Percentiles rank a stretch among this genome's conserved stretches.
Evolutionary conservation across 768 basidiomycete genomes (phyloP).

Genomic region (Pleurotus cornucopiae): DNA sequence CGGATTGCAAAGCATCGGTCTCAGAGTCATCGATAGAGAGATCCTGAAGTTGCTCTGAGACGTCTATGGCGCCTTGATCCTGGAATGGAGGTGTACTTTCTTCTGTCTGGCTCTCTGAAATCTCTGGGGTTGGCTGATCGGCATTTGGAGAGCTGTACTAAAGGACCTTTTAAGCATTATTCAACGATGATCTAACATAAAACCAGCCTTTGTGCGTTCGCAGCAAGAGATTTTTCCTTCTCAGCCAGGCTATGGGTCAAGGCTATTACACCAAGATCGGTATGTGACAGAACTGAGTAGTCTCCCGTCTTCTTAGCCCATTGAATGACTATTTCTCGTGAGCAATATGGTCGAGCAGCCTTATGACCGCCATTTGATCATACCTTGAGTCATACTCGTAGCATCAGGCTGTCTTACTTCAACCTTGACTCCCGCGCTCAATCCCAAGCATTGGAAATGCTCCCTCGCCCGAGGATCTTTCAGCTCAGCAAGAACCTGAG

Average conservation of each 20-base stretch:
- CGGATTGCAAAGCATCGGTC: background rate
- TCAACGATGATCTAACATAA: background rate
- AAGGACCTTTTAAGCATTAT: background rate
- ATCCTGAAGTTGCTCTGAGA: background rate
- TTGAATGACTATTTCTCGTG: conserved; percentile 61
- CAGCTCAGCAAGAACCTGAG: conserved; percentile 86
- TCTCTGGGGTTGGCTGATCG: background rate
- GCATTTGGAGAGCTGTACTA: background rate
- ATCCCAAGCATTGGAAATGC: conserved; percentile 75
- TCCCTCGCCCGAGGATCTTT: conserved; percentile 85
- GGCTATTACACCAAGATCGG: conserved; percentile 89
- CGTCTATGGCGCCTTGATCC: background rate
- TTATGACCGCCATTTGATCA: conserved; percentile 20
- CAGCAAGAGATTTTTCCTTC: conserved; percentile 27
- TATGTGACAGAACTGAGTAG: conserved; percentile 84
- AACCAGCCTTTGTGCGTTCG: conserved; percentile 23
- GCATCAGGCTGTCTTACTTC: conserved; percentile 68
- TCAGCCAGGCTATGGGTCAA: conserved; percentile 78
- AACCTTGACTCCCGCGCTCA: conserved; percentile 74
- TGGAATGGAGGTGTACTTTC: background rate
- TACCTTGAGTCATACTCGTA: conserved; percentile 62
- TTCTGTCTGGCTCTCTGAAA: background rate
- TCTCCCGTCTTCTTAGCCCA: conserved; percentile 97
- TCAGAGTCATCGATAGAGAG: background rate
- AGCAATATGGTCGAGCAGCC: background rate